Conservation (phyloP, 2,329 filamentous ascomycete genomes). For the Alternaria triticimaculans region DNA sequence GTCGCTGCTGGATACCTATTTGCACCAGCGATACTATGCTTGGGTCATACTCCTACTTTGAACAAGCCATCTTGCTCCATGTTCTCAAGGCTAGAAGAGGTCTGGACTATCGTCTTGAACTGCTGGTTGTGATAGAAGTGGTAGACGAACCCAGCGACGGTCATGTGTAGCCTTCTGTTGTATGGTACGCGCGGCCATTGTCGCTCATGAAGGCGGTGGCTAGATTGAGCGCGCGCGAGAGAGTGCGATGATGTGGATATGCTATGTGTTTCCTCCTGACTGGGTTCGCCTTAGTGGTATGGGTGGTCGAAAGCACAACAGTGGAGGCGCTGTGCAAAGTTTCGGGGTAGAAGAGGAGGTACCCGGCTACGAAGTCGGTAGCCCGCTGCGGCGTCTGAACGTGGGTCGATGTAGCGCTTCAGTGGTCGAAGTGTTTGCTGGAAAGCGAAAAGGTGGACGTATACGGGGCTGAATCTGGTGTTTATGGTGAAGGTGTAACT, state of each 20-base stretch:
- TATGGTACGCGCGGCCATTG: not conserved
- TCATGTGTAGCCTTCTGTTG: not conserved
- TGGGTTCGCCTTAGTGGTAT: not conserved
- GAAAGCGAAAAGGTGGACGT: not conserved
- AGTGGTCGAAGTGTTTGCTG: not conserved
- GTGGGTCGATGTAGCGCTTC: not conserved
- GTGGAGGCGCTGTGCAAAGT: not conserved
- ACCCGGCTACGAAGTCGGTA: not conserved
- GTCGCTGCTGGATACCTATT: slow-evolving; percentile 64
- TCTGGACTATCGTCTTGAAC: not conserved
- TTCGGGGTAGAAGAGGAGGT: not conserved
- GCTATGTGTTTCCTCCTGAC: not conserved
- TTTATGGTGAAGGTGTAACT: not conserved
- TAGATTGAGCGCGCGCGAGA: not conserved
- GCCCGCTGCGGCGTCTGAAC: not conserved
- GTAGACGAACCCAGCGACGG: not conserved
- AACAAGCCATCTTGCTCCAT: not conserved
- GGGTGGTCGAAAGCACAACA: not conserved
- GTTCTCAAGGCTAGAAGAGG: not conserved
- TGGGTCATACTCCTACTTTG: slow-evolving; percentile 35
- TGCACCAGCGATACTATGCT: slow-evolving; percentile 63
- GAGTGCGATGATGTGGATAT: not conserved
- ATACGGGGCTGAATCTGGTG: not conserved
- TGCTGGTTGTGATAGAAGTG: not conserved
- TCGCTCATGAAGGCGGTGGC: not conserved